Base-by-base conservation (phyloP, 805 yeast genomes). In the Geotrichum ghanense region DNA sequence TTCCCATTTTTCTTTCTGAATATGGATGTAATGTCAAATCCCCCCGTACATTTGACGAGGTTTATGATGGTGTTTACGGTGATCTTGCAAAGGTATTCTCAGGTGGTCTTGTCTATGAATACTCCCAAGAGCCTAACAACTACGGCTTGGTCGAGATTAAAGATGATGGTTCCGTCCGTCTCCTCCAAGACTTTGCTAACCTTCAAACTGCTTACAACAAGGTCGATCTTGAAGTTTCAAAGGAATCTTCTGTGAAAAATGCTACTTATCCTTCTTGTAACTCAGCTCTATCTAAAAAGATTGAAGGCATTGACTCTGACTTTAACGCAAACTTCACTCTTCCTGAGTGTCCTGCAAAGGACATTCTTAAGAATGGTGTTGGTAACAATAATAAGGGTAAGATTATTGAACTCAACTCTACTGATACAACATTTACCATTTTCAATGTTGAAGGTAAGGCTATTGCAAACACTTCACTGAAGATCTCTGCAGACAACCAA, bases 1-100 rank as follows among this genome's bases (percentile, higher is more conserved):
- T 79, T 47, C 97, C 97, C 0, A 75, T 90, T 0, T 83, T 90
- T 61, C 75, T 90, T 45, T 86, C 96, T 1, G 97, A 90, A 68
- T 87, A 78, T 66, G 97, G 97, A 3, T 88, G 97, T 64, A 88
- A 88, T 58, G 80, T 77, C 50, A 81, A 87, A 1, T 64, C 69
- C 22, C 97, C 97, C 2, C 74, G 97, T 51, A 55, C 64, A 3
- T 89, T 89, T 63, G 84, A 81, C 37, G 97, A 89, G 60, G 75
- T 87, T 21, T 10, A 31, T 12, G 70, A 69, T 16, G 70, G 84
- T 2, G 68, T 89, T 21, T 86, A 77, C 57, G 80, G 94, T 0
- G 76, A 76, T 39, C 87, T 89, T 96, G 68, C 78, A 22, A 72
- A 72, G 10, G 82, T 79, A 1, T 86, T 89, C 58, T 75, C 86